phyloP scores from a whole-genome alignment of 1,284 basidiomycete species.

The Ceratobasidium sp. region DNA sequence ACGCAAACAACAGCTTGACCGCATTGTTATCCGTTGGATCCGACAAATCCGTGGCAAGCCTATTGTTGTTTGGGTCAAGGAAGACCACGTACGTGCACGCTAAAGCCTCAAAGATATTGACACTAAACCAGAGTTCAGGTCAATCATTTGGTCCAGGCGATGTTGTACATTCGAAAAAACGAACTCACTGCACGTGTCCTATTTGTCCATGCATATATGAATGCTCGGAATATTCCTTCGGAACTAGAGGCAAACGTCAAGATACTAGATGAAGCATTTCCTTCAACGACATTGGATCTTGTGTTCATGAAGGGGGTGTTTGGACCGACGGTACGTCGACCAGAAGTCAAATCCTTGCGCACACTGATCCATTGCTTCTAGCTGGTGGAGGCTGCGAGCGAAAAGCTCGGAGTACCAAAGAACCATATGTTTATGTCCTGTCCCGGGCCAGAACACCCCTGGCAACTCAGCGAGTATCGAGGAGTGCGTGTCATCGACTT shows the following conservation, averaged over 20 bases:
- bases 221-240: conserved; percentile 61
- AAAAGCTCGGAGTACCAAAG: conserved; percentile 48
- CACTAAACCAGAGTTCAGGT: conserved; percentile 60
- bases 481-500: conserved; percentile 50
- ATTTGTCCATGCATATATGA: conserved; percentile 72
- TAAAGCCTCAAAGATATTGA: not conserved
- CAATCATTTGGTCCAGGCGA: conserved; percentile 70
- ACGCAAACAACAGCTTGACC: conserved; percentile 61
- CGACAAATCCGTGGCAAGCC: conserved; percentile 64
- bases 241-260: conserved; percentile 56
- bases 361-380: conserved; percentile 17
- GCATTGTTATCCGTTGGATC: conserved; percentile 63
- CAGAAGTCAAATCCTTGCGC: not conserved
- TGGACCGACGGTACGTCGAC: conserved; percentile 44
- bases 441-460: conserved; percentile 46
- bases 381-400: conserved; percentile 50
- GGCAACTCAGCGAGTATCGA: conserved; percentile 48
- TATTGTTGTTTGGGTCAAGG: conserved; percentile 69
- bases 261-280: conserved; percentile 50
- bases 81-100: conserved; percentile 67
- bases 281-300: conserved; percentile 48
- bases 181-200: conserved; percentile 76
- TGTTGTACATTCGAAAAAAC: conserved; percentile 72
- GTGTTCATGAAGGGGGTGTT: conserved; percentile 49
- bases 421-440: conserved; percentile 50